phyloP scores from a whole-genome alignment of 2,329 filamentous ascomycete genomes.

The Kalmusia sp. region DNA sequence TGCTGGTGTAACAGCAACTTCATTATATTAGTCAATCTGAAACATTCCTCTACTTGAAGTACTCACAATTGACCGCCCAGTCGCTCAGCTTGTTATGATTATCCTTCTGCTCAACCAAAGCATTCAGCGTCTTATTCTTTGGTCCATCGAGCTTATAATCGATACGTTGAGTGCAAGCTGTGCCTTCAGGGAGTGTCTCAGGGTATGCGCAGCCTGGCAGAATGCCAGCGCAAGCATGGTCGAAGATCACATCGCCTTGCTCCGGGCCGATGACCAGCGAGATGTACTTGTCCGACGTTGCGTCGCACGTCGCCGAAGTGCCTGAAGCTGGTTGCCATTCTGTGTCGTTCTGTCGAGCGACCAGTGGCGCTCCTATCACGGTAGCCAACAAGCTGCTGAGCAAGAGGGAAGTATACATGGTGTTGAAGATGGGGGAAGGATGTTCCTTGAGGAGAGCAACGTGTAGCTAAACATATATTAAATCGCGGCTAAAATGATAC shows the following conservation, averaged over 20 bases:
- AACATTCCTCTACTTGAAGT: not conserved
- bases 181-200: constrained; percentile 18
- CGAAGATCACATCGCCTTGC: constrained; percentile 22
- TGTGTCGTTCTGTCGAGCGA: constrained; percentile 4
- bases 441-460: not conserved
- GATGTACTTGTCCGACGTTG: constrained; percentile 25
- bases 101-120: constrained; percentile 22
- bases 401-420: constrained; percentile 25
- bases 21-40: not conserved
- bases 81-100: constrained; percentile 27
- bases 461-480: not conserved
- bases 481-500: constrained; percentile 1
- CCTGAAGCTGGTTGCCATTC: constrained; percentile 25
- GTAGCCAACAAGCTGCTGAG: constrained; percentile 19
- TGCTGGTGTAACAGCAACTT: constrained; percentile 35
- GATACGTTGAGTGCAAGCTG: constrained; percentile 24
- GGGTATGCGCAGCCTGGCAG: constrained; percentile 35
- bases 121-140: constrained; percentile 26
- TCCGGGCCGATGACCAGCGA: constrained; percentile 28
- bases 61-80: constrained; percentile 31
- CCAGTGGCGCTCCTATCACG: constrained; percentile 22
- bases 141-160: constrained; percentile 24
- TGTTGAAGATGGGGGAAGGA: not conserved
- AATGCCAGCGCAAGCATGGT: constrained; percentile 36
- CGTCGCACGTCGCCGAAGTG: constrained; percentile 25